Base-by-base conservation (phyloP, 345 rosid genomes). In the Eucalyptus polybractea region DNA sequence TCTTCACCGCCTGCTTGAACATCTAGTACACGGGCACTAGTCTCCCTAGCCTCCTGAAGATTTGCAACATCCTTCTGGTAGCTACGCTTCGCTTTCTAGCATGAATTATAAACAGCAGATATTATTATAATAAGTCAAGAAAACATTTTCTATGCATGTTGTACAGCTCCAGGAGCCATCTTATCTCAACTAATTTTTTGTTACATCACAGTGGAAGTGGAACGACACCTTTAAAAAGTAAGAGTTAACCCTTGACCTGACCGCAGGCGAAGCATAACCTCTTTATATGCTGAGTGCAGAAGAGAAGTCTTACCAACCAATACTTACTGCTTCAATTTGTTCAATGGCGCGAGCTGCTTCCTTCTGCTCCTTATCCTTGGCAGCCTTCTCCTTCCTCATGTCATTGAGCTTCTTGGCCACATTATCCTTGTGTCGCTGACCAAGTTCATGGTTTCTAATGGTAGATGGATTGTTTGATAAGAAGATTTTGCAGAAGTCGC, bases 381-480 rank as follows among this genome's bases (percentile, higher is more conserved):
- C 95, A 37, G 93, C 95, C 89, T 94, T 97, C 85, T 96, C 97
- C 90, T 96, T 94, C 65, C 99, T 93, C 97, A 95, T 95, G 89
- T 93, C 93, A 88, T 92, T 89, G 89, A 97, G 97, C 92, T 93
- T 94, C 92, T 96, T 93, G 47, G 94, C 90, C 21, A 97, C 99
- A 93, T 90, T 92, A 27, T 97, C 99, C 86, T 92, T 91, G 86
- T 96, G 99, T 31, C 98, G 97, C 87, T 93, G 93, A 90, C 99
- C 99, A 49, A 97, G 98, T 87, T 97, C 99, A 93, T 97, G 99
- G 94, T 97, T 97, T 89, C 98, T 93, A 51, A 97, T 96, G 88
- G 99, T 97, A 24, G 97, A 91, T 85, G 96, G 96, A 87, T 97
- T 96, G 90, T 96, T 97, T 69, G 98, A 92, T 81, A 96, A 88